These are phyloP conservation scores for Globisporangium heterothallicum DNA, from an alignment of 352 stramenopile species.

Conservation along the genomic window DNA sequence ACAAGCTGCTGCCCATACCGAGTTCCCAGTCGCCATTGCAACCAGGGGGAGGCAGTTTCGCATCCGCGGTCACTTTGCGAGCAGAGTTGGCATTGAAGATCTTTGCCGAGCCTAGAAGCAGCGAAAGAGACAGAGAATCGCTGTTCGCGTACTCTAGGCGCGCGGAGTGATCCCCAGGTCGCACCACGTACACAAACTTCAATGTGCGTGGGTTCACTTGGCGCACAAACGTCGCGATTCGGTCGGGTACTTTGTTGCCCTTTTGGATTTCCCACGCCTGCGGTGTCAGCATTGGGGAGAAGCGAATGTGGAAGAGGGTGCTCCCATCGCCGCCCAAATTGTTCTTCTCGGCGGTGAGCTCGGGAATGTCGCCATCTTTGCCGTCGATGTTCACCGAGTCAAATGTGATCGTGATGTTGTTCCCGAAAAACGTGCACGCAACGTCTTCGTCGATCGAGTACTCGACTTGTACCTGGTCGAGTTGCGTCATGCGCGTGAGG, in stretches of 20 bases:
- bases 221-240: constrained; percentile 27
- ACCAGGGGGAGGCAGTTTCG: constrained; percentile 40
- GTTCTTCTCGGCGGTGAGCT: constrained; percentile 41
- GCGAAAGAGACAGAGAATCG: constrained; percentile 46
- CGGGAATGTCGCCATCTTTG: constrained; percentile 55
- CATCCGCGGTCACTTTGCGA: constrained; percentile 23
- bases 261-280: constrained; percentile 68
- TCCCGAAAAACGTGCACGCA: constrained; percentile 73
- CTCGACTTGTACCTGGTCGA: constrained; percentile 48
- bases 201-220: constrained; percentile 34
- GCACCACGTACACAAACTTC: constrained; percentile 61
- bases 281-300: constrained; percentile 30
- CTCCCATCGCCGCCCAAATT: constrained; percentile 42
- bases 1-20: constrained; percentile 57
- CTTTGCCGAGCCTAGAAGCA: constrained; percentile 20
- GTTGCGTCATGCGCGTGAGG: constrained; percentile 54
- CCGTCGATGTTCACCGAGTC: constrained; percentile 68
- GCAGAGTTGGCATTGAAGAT: constrained; percentile 50
- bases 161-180: constrained; percentile 45
- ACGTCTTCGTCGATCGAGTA: constrained; percentile 55
- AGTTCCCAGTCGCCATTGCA: constrained; percentile 55
- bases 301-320: constrained; percentile 42
- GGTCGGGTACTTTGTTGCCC: constrained; percentile 31
- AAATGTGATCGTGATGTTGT: constrained; percentile 77
- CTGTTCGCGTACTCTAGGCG: constrained; percentile 63